Percentiles rank a stretch among this genome's conserved stretches.
phyloP scores from a whole-genome alignment of 306 rosid genomes.

The Gastrolobium bilobum region DNA sequence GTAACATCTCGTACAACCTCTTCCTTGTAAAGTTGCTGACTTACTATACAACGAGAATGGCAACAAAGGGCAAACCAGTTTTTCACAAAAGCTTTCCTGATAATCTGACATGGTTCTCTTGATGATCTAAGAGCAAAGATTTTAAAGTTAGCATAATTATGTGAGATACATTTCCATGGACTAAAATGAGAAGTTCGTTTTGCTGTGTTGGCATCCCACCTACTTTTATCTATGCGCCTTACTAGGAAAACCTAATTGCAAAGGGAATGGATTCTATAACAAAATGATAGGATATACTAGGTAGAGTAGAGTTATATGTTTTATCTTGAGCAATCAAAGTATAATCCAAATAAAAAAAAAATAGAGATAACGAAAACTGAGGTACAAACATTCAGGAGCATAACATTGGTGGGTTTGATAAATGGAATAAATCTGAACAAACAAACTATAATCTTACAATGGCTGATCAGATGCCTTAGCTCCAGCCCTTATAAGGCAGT shows the following conservation, averaged over 20 bases:
- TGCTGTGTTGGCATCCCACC: conserved; percentile 2
- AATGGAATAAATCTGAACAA: conserved; percentile 12
- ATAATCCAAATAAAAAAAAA: conserved; percentile 22
- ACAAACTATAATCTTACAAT: conserved; percentile 65
- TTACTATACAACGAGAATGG: background rate
- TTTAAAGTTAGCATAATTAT: background rate
- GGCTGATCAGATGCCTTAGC: conserved; percentile 87
- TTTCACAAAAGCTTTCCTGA: background rate
- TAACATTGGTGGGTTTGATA: conserved; percentile 20
- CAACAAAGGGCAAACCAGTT: background rate
- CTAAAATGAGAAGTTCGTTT: background rate
- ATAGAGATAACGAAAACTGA: background rate
- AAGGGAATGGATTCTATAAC: conserved; percentile 13
- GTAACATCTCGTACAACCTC: background rate
- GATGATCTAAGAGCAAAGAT: background rate
- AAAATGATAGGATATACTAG: conserved; percentile 17
- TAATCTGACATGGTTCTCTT: background rate
- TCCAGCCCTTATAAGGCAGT: conserved; percentile 80
- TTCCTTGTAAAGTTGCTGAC: background rate
- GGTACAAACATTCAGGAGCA: background rate
- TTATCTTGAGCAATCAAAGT: background rate
- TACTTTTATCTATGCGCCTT: background rate
- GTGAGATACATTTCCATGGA: background rate
- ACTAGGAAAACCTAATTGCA: background rate
- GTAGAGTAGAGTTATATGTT: conserved; percentile 6